Evolutionary conservation across 1,284 basidiomycete genomes (phyloP), one percentile per base, ranked within the genome.

Genomic region (Rhodotorula sp.): DNA sequence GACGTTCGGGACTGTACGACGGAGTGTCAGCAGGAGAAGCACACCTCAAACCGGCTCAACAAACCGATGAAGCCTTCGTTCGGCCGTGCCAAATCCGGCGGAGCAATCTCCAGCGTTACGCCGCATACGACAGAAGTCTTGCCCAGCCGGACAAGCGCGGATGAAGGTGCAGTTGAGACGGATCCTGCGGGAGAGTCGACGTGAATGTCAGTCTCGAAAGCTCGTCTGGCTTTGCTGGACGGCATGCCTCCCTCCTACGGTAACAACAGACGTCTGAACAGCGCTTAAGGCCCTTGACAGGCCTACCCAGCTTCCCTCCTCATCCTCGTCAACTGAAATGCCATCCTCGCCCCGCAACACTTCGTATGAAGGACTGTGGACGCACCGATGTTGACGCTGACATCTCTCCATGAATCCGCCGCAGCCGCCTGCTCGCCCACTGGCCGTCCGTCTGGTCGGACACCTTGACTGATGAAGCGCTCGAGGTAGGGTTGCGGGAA

Each of bases 41-140:
- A 19, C 22, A 19, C 22, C 22, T 4, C 27, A 20, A 13, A n/a
- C 47, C 2, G 39, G 39, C 27, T 10, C 51, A 22, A 79, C 85
- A 69, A 75, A 93, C 93, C 91, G 32, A 97, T 78, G 79, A 90
- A 95, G 0, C 94, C 94, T 47, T 88, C 83, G 30, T 85, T 82
- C 1, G 90, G 90, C 9, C 81, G 81, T 70, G 92, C 87, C 10
- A 93, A 80, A 74, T 90, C 89, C 10, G 94, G 94, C 76, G 92
- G 90, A 46, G 92, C 89, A 53, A 94, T 89, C 81, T 97, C 92
- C n/a, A 91, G 92, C 79, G 95, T 95, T 75, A 97, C 86, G 2
- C 94, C 94, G 77, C 93, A 95, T 0, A 96, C 89, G 44, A 97
- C 84, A 0, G 91, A 94, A 19, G 94, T 95, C 65, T 91, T 86